Conservation (phyloP, 495 filamentous ascomycete genomes). For the Polyplosphaeria fusca region DNA sequence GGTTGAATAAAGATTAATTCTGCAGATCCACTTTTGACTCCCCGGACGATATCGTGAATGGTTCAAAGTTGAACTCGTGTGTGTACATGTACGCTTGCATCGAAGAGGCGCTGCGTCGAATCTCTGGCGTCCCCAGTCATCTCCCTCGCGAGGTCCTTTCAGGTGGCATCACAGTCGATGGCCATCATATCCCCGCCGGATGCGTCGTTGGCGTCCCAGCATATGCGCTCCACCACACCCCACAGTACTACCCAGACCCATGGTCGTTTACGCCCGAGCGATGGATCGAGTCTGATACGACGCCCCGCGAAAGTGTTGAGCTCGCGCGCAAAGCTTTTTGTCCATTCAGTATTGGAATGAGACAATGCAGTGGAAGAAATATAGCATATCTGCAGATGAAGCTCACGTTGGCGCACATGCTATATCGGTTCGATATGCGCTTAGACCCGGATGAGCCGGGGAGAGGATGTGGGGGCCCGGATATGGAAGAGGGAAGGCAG, state of each 20-base stretch:
- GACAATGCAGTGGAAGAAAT: conserved; percentile 24
- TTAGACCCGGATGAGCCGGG: conserved; percentile 5
- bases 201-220: conserved; percentile 35
- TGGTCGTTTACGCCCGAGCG: conserved; percentile 27
- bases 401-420: conserved; percentile 19
- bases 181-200: conserved; percentile 50
- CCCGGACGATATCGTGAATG: conserved; percentile 48
- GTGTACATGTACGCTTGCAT: conserved; percentile 58
- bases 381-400: conserved; percentile 27
- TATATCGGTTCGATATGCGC: conserved; percentile 25
- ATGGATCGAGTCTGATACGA: conserved; percentile 24
- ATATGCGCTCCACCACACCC: conserved; percentile 30
- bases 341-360: conserved; percentile 22
- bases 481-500: conserved; percentile 17
- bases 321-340: conserved; percentile 7
- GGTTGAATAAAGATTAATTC: not conserved
- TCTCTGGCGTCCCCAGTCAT: conserved; percentile 58
- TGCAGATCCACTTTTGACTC: conserved; percentile 42
- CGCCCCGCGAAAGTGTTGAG: not conserved
- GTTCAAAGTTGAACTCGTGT: conserved; percentile 46
- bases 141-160: conserved; percentile 59
- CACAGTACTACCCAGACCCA: conserved; percentile 23
- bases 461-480: conserved; percentile 9
- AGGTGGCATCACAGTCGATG: conserved; percentile 57
- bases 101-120: conserved; percentile 64